A percentile compares a stretch with the other conserved stretches of the same genome.
Conservation (phyloP, 768 basidiomycete genomes). For the Nidula microcarpa region DNA sequence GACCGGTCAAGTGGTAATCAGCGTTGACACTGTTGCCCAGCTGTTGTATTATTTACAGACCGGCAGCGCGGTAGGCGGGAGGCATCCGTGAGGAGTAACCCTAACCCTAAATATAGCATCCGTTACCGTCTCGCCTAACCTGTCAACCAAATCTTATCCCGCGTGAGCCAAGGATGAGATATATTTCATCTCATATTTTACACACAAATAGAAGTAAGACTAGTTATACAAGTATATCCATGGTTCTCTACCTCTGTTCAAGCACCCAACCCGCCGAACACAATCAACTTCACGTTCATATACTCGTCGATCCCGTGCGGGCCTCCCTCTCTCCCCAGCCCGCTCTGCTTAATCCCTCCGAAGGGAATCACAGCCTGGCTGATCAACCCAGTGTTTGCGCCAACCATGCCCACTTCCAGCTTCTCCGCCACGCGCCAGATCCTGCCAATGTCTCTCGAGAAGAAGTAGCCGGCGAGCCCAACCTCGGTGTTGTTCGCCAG, state of each 20-base stretch:
- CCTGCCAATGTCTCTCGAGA: constrained; percentile 76
- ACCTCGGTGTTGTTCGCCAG: constrained; percentile 81
- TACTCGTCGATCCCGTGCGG: constrained; percentile 87
- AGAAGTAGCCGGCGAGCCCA: constrained; percentile 96
- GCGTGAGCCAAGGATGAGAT: too few species aligned
- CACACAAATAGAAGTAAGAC: too few species aligned
- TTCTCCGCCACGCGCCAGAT: constrained; percentile 95
- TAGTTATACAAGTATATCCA: not conserved
- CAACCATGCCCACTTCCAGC: constrained; percentile 92
- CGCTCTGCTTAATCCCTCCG: constrained; percentile 90
- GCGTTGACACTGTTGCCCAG: too few species aligned
- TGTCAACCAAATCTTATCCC: too few species aligned
- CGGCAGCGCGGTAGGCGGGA: too few species aligned
- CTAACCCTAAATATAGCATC: too few species aligned
- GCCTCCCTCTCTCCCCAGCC: constrained; percentile 76
- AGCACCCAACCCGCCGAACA: constrained; percentile 64
- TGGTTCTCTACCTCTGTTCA: constrained; percentile 9
- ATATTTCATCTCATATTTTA: too few species aligned
- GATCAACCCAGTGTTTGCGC: constrained; percentile 76
- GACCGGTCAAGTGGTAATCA: too few species aligned
- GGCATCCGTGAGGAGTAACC: too few species aligned
- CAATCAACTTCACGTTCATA: constrained; percentile 76
- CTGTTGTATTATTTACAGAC: too few species aligned
- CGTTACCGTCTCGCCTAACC: too few species aligned
- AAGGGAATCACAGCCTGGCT: constrained; percentile 82